Evolutionary conservation across 164 flowering plant species (phyloP), one percentile per base, ranked within the genome.

Genomic region (Piper longum): DNA sequence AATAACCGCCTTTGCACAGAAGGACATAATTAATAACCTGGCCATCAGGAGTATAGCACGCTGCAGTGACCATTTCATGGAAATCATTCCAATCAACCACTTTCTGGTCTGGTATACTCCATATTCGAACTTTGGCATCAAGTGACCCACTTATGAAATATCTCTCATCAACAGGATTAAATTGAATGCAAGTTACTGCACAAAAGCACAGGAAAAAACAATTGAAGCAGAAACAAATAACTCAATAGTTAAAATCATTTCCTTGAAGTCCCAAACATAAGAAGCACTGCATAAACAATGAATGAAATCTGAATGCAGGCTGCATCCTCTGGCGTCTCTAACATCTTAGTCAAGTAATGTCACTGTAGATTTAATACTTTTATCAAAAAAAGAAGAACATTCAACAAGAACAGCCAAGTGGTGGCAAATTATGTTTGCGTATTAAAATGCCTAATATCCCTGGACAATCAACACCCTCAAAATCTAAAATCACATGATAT

Each of bases 21-120:
- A 42, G 54, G 11, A 41, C 52, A 43, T 62, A 63, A 18, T 48
- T 26, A 26, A 56, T 39, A 5, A 93, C 98, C 96, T 90, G 79
- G 64, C 99, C 97, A 78, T 95, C 99, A 62, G 96, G 97, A 18
- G 91, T 79, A 73, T 80, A 95, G 72, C 83, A 80, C 65, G 81
- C 91, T 63, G 99, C 95, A 41, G 97, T 95, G 57, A 95, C 95
- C 96, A 95, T 95, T 76, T 91, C 99, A 76, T 81, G 88, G 45
- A 91, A 70, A 71, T 95, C 97, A 17, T 70, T 80, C 96, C 96
- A 95, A 43, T 91, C 95, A 26, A 89, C 91, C 43, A 95, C 93
- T 57, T 83, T 74, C 11, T 89, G 76, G 42, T 80, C 77, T 12
- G 87, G 83, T 68, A 91, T 77, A 71, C 64, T 86, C 99, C 99